Base-by-base conservation (phyloP, 768 basidiomycete genomes). In the Trametes cinnabarina region DNA sequence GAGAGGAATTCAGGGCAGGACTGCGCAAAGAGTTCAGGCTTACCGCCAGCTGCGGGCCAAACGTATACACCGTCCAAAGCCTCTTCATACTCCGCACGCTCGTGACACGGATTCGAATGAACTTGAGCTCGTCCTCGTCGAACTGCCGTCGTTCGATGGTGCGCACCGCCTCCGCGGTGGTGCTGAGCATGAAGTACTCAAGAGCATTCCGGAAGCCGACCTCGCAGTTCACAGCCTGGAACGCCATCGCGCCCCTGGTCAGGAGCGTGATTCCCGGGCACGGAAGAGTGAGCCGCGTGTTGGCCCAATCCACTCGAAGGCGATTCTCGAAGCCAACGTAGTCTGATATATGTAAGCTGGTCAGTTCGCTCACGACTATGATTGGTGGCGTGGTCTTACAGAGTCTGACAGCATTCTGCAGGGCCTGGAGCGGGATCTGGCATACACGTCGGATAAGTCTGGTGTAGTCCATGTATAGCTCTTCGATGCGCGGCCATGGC, bases 81-180 rank as follows among this genome's bases (percentile, higher is more conserved):
- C 42, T 48, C 48, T 34, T 42, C 19, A 42, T 23, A 25, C 20
- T 42, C 12, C 39, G 37, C 39, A 35, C 51, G 23, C 58, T 53
- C 15, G 47, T 14, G 26, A 43, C 46, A 7, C 30, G 20, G 14
- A 52, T 23, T 2, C 51, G 46, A 19, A 14, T 1, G 30, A 59
- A 59, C 22, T 23, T 26, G 58, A 53, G 58, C 51, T 48, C 47
- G 51, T 59, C 51, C 40, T 53, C 58, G 32, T 53, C 57, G 15
- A 51, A 49, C 39, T 26, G 58, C 10, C 43, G 49, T 34, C 43
- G 41, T 39, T 61, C 60, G 41, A 61, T 53, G 19, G 60, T 44
- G 22, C 55, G 55, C 39, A 61, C 20, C 5, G 48, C 50, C 23
- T 51, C 60, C 11, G 55, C 55, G 17, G 47, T 37, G 30, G 60